Evolutionary conservation across 805 yeast species (phyloP).

Genomic region (Kluyveromyces dobzhanskii): DNA sequence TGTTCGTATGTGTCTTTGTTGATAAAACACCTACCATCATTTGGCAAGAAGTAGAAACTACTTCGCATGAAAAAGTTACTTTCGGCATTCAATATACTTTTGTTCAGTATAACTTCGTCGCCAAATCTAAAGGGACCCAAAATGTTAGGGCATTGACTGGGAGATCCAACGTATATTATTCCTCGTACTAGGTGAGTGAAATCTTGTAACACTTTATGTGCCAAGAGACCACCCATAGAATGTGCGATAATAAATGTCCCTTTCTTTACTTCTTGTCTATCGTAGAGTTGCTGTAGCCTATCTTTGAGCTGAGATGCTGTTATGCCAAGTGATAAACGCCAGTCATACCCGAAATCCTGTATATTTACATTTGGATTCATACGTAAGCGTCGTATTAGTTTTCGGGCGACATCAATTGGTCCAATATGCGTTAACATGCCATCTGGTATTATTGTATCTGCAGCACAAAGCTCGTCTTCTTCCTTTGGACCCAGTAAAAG

Average conservation of each 20-base stretch:
- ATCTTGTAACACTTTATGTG: conserved; percentile 68
- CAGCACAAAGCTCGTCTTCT: conserved; percentile 56
- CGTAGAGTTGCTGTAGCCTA: conserved; percentile 35
- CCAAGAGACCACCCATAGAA: conserved; percentile 88
- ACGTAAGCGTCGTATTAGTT: conserved; percentile 45
- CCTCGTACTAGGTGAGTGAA: conserved; percentile 67
- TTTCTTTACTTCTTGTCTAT: conserved; percentile 34
- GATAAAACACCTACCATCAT: conserved; percentile 64
- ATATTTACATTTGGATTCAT: conserved; percentile 53
- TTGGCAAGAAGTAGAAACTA: conserved; percentile 69
- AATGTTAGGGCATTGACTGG: conserved; percentile 76
- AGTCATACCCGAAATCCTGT: conserved; percentile 83
- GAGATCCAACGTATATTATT: conserved; percentile 73
- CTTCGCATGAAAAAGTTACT: conserved; percentile 86
- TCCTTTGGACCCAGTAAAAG: conserved; percentile 63
- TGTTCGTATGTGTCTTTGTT: conserved; percentile 50
- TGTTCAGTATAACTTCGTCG: conserved; percentile 69
- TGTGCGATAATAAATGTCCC: conserved; percentile 74
- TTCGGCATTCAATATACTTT: conserved; percentile 67
- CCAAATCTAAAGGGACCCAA: conserved; percentile 80
- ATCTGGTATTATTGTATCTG: conserved; percentile 52
- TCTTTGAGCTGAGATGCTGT: conserved; percentile 43
- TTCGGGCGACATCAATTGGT: conserved; percentile 71
- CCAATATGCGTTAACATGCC: conserved; percentile 78
- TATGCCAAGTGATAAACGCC: conserved; percentile 69